These are phyloP conservation scores for Bryopsis sp. DNA, from an alignment of 139 green algal genomes.

Conservation along the genomic window DNA sequence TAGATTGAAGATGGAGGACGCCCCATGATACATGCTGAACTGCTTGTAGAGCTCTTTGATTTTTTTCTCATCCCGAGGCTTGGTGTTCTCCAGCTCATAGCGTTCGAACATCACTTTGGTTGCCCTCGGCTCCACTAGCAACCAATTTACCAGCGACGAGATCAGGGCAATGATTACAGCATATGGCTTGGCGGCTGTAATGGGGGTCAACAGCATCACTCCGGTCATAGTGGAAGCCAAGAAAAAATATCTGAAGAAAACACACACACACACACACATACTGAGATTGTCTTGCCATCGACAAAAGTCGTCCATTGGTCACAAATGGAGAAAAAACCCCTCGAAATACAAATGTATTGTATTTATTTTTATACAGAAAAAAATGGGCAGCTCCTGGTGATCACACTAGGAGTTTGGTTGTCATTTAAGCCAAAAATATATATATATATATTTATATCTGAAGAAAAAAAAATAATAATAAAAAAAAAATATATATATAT, in stretches of 20 bases:
- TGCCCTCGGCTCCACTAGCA: constrained; percentile 38
- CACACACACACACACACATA: not conserved
- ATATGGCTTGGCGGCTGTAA: not conserved
- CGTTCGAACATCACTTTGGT: constrained; percentile 46
- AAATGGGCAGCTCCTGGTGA: no score
- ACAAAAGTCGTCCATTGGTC: no score
- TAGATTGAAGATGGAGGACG: not conserved
- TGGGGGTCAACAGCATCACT: constrained; percentile 1
- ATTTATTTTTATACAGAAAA: no score
- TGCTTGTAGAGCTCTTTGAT: not conserved
- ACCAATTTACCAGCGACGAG: constrained; percentile 32
- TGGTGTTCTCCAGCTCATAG: not conserved
- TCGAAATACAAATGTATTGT: no score
- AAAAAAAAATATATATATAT: no score
- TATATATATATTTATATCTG: no score
- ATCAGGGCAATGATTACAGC: constrained; percentile 21
- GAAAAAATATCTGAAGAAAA: constrained; percentile 11
- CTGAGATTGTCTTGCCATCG: no score
- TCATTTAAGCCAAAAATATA: no score
- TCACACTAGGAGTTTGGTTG: no score
- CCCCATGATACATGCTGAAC: not conserved
- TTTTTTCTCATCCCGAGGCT: not conserved
- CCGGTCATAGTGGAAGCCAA: not conserved
- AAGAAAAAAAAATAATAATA: no score
- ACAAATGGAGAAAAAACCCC: no score